Evolutionary conservation across 2,329 filamentous ascomycete species (phyloP).

Genomic region (Exophiala calicioides): DNA sequence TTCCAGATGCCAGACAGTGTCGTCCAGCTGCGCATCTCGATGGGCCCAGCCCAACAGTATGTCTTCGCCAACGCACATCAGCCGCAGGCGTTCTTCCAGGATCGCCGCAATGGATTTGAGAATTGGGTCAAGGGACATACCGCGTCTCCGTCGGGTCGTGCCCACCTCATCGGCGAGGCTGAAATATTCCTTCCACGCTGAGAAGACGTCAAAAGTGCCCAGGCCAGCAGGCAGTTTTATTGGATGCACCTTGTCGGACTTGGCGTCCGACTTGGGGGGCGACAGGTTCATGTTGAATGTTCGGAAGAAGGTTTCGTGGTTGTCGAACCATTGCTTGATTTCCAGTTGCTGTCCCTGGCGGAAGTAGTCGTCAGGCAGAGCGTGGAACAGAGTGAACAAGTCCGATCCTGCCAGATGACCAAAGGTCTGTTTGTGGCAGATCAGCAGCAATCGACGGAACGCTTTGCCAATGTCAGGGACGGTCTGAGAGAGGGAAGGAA

Average conservation of each 20-base stretch:
- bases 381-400: conserved; percentile 19
- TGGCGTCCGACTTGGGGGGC: no score
- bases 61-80: conserved; percentile 20
- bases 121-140: conserved; percentile 13
- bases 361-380: conserved; percentile 15
- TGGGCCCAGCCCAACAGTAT: conserved; percentile 21
- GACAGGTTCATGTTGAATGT: conserved; percentile 3
- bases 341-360: not conserved
- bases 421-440: conserved; percentile 22
- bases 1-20: conserved; percentile 23
- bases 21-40: conserved; percentile 15
- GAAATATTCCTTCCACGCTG: conserved; percentile 22
- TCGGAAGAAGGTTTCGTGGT: conserved; percentile 9
- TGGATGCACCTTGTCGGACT: no score
- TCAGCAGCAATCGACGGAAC: conserved; percentile 20
- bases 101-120: conserved; percentile 15
- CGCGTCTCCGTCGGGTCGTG: conserved; percentile 10
- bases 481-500: no score
- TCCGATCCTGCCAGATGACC: conserved; percentile 11
- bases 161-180: conserved; percentile 7
- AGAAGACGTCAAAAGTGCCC: conserved; percentile 2
- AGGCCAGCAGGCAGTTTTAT: conserved; percentile 3
- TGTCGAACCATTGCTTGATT: conserved; percentile 14
- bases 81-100: conserved; percentile 15
- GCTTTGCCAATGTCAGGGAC: conserved; percentile 16